Evolutionary conservation across 2,329 filamentous ascomycete species (phyloP).

Genomic region (Sporothrix dimorphospora): DNA sequence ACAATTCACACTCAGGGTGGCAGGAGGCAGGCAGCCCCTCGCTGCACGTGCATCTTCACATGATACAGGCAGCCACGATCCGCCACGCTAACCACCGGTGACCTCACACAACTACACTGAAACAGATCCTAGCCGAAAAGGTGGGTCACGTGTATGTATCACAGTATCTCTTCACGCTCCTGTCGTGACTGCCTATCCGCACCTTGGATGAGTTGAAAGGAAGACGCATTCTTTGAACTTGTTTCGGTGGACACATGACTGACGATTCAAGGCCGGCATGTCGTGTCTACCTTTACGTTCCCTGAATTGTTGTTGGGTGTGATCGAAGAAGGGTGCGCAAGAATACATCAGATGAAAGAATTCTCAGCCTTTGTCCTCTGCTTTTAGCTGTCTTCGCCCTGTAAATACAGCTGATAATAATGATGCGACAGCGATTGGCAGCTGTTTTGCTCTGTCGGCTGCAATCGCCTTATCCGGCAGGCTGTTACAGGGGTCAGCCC

Average conservation of each 20-base stretch:
- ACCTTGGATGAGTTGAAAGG: not conserved
- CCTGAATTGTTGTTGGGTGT: too few relatives aligned
- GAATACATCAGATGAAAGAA: not conserved
- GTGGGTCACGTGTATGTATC: constrained; percentile 10
- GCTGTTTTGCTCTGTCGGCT: not conserved
- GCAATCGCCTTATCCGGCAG: not conserved
- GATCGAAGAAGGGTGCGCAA: not conserved
- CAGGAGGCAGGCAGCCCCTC: constrained; percentile 16
- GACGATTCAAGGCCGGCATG: not conserved
- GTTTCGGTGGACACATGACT: constrained; percentile 5
- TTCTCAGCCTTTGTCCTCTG: not conserved
- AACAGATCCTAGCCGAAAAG: constrained; percentile 1
- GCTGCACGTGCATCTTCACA: constrained; percentile 30
- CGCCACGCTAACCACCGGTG: constrained; percentile 8
- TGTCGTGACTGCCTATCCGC: not conserved
- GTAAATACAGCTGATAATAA: not conserved
- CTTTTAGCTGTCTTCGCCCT: not conserved
- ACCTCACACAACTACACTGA: constrained; percentile 21
- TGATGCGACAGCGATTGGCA: not conserved
- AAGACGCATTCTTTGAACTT: not conserved
- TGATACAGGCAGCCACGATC: constrained; percentile 24
- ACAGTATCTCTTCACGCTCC: not conserved
- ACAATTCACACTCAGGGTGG: not conserved
- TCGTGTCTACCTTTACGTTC: not conserved
- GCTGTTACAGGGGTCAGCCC: not conserved